phyloP scores from a whole-genome alignment of 164 flowering plant genomes.

The Macadamia tetraphylla region DNA sequence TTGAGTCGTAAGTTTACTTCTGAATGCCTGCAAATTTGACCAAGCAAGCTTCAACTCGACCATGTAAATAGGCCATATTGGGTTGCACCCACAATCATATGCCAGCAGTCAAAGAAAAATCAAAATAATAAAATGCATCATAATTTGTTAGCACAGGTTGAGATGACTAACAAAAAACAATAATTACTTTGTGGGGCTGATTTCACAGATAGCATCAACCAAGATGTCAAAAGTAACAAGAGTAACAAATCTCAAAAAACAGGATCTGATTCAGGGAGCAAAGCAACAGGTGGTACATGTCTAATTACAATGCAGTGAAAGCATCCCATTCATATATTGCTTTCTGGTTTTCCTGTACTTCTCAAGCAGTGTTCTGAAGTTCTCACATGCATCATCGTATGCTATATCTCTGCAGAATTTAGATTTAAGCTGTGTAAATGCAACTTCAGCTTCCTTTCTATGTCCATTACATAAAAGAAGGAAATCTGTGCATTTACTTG shows the following conservation, averaged over 20 bases:
- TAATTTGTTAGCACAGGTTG: too few relatives aligned
- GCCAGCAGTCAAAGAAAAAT: too few relatives aligned
- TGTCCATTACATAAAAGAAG: conserved; percentile 15
- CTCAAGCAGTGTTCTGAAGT: conserved; percentile 33
- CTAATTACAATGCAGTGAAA: conserved; percentile 41
- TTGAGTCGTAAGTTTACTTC: too few relatives aligned
- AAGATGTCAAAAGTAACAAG: neutral
- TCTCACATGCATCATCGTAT: conserved; percentile 33
- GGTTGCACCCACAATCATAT: too few relatives aligned
- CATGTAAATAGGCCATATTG: too few relatives aligned
- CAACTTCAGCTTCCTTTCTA: conserved; percentile 27
- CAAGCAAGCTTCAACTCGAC: too few relatives aligned
- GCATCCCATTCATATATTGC: conserved; percentile 70
- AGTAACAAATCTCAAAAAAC: neutral
- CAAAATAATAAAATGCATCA: too few relatives aligned
- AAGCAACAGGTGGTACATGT: neutral
- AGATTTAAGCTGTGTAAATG: conserved; percentile 36
- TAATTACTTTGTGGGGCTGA: too few relatives aligned
- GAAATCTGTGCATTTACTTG: conserved; percentile 13
- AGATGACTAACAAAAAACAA: too few relatives aligned
- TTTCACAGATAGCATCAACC: too few relatives aligned
- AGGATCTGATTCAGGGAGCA: neutral
- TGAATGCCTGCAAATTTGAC: too few relatives aligned
- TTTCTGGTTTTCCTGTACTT: conserved; percentile 52
- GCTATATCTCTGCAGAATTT: conserved; percentile 39